These are phyloP conservation scores for Botrytis paeoniae DNA, from an alignment of 2,329 filamentous ascomycete genomes.

Conservation along the genomic window DNA sequence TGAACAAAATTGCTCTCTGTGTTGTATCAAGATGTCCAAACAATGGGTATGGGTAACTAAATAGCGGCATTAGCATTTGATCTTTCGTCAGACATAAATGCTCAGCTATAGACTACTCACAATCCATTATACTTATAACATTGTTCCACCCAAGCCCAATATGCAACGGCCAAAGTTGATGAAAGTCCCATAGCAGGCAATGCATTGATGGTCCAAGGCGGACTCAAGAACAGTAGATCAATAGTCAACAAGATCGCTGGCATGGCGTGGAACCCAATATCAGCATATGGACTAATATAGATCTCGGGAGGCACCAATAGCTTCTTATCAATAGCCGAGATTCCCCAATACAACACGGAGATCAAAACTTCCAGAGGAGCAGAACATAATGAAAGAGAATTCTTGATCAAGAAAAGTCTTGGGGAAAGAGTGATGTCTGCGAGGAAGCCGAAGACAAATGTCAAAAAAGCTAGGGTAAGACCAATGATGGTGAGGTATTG, in stretches of 20 bases:
- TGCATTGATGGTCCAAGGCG: constrained; percentile 66
- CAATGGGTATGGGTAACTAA: constrained; percentile 81
- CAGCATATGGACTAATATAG: constrained; percentile 52
- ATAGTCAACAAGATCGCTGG: constrained; percentile 62
- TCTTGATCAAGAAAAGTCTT: constrained; percentile 64
- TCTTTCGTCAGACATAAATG: not conserved
- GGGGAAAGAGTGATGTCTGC: constrained; percentile 61
- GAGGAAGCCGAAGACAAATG: constrained; percentile 59
- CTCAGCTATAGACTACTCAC: constrained; percentile 42
- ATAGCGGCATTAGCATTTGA: constrained; percentile 16
- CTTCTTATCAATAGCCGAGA: constrained; percentile 53
- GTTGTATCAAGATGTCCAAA: constrained; percentile 65
- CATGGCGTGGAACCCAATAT: constrained; percentile 64
- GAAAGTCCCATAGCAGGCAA: constrained; percentile 59
- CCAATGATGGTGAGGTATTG: constrained; percentile 71
- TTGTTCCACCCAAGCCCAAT: constrained; percentile 76
- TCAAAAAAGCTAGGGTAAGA: constrained; percentile 56
- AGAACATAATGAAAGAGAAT: constrained; percentile 61
- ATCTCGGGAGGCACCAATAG: constrained; percentile 55
- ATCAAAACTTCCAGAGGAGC: constrained; percentile 71
- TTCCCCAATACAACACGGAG: constrained; percentile 69
- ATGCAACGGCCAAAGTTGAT: constrained; percentile 58
- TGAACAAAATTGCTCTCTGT: constrained; percentile 68
- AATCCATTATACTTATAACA: constrained; percentile 66
- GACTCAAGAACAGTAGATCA: constrained; percentile 67